Conservation (phyloP, 2,329 filamentous ascomycete genomes). For the Aspergillus arachidicola region DNA sequence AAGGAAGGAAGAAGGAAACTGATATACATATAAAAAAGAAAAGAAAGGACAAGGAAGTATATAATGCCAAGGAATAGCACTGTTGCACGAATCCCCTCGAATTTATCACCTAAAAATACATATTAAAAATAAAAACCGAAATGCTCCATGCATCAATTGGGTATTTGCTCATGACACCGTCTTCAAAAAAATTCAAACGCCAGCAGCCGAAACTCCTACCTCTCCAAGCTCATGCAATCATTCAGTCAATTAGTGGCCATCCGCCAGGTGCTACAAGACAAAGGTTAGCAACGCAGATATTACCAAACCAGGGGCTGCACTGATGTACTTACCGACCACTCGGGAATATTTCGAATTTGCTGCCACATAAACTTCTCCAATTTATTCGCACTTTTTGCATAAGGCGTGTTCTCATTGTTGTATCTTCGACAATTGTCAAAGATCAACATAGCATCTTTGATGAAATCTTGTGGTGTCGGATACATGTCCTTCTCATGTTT, state of each 20-base stretch:
- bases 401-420: conserved; percentile 93
- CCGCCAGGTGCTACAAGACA: conserved; percentile 43
- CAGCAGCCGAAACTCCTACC: conserved; percentile 4
- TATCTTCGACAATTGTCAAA: conserved; percentile 95
- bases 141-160: conserved; percentile 16
- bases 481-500: conserved; percentile 95
- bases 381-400: conserved; percentile 92
- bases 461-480: conserved; percentile 86
- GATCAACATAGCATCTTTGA: conserved; percentile 82
- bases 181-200: conserved; percentile 11
- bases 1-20: not conserved
- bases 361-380: conserved; percentile 94
- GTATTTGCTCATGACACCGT: conserved; percentile 16
- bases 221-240: conserved; percentile 13
- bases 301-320: not conserved
- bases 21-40: not conserved
- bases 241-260: conserved; percentile 34
- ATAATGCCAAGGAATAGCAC: not conserved
- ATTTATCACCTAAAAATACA: conserved; percentile 1
- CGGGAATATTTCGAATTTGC: conserved; percentile 86
- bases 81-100: not conserved
- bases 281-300: not conserved
- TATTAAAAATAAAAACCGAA: conserved; percentile 7
- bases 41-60: not conserved
- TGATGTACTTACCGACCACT: conserved; percentile 69